phyloP scores from a whole-genome alignment of 1,139 yeast species.

The Scheffersomyces quercinus region DNA sequence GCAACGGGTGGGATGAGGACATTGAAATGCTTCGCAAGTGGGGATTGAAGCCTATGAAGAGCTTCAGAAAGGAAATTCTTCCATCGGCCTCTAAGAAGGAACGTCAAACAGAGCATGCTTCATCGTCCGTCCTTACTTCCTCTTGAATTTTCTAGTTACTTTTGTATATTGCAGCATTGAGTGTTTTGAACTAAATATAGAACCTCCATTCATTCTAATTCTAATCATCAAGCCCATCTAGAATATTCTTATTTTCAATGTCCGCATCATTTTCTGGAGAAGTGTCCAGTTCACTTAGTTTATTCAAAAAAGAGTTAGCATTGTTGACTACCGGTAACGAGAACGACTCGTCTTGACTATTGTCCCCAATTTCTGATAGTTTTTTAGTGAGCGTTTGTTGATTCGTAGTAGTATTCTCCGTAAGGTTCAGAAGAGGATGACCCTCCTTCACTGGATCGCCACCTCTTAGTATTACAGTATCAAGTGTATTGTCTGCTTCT shows the following conservation, averaged over 20 bases:
- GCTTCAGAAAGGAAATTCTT: constrained; percentile 27
- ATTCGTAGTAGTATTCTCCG: too few relatives aligned
- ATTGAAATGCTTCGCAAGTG: constrained; percentile 64
- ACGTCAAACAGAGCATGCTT: too few relatives aligned
- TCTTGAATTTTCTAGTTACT: too few relatives aligned
- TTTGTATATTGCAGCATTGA: too few relatives aligned
- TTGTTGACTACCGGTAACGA: constrained; percentile 30
- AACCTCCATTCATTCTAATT: constrained; percentile 2
- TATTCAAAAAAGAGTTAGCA: constrained; percentile 14
- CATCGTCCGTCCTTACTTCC: too few relatives aligned
- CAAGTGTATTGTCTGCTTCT: constrained; percentile 9
- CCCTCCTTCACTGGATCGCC: neutral
- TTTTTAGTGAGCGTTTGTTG: too few relatives aligned
- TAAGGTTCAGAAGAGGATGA: neutral
- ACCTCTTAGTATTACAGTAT: constrained; percentile 12
- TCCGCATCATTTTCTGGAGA: constrained; percentile 7
- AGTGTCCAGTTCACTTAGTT: constrained; percentile 6
- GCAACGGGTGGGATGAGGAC: constrained; percentile 86
- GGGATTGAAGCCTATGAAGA: constrained; percentile 73
- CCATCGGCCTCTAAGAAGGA: too few relatives aligned
- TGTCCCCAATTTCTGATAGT: too few relatives aligned
- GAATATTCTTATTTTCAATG: constrained; percentile 9
- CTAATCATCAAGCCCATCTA: constrained; percentile 14
- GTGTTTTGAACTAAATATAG: too few relatives aligned
- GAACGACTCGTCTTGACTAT: constrained; percentile 28